Conservation (phyloP, 306 rosid genomes). For the Elaeagnus macrophylla region DNA sequence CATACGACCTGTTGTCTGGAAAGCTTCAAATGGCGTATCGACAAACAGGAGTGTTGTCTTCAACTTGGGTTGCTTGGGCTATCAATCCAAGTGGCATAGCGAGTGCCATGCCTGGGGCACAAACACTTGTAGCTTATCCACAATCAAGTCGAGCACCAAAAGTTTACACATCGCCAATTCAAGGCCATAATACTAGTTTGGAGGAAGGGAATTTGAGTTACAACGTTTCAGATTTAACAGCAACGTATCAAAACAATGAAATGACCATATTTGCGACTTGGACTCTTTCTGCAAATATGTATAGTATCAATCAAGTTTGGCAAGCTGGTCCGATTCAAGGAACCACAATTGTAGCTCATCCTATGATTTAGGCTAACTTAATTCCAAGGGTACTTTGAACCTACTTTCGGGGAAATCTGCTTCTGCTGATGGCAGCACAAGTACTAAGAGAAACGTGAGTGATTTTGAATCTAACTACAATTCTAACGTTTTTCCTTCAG, state of each 20-base stretch:
- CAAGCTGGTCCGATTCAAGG: slow-evolving; percentile 47
- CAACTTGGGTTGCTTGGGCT: slow-evolving; percentile 69
- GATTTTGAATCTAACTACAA: neutral
- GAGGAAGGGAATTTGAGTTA: slow-evolving; percentile 28
- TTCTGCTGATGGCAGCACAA: slow-evolving; percentile 19
- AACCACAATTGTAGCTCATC: neutral
- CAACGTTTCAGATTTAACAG: slow-evolving; percentile 2
- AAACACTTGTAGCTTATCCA: slow-evolving; percentile 42
- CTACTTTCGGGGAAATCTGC: slow-evolving; percentile 39
- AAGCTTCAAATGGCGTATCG: slow-evolving; percentile 49
- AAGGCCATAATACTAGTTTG: neutral
- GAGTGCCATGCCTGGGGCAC: slow-evolving; percentile 46
- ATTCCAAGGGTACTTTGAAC: slow-evolving; percentile 35
- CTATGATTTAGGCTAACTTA: neutral
- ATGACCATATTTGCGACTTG: slow-evolving; percentile 39
- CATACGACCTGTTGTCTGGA: slow-evolving; percentile 20
- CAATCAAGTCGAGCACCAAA: slow-evolving; percentile 18
- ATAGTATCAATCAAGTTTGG: slow-evolving; percentile 55
- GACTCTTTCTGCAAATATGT: slow-evolving; percentile 23
- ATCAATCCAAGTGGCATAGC: slow-evolving; percentile 28
- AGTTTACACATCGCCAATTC: slow-evolving; percentile 24
- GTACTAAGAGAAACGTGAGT: slow-evolving; percentile 40
- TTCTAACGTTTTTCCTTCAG: neutral
- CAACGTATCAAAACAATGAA: slow-evolving; percentile 27
- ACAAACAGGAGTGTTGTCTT: slow-evolving; percentile 22